These are phyloP conservation scores for Diaporthe batatas DNA, from an alignment of 2,329 filamentous ascomycete species.

Conservation along the genomic window DNA sequence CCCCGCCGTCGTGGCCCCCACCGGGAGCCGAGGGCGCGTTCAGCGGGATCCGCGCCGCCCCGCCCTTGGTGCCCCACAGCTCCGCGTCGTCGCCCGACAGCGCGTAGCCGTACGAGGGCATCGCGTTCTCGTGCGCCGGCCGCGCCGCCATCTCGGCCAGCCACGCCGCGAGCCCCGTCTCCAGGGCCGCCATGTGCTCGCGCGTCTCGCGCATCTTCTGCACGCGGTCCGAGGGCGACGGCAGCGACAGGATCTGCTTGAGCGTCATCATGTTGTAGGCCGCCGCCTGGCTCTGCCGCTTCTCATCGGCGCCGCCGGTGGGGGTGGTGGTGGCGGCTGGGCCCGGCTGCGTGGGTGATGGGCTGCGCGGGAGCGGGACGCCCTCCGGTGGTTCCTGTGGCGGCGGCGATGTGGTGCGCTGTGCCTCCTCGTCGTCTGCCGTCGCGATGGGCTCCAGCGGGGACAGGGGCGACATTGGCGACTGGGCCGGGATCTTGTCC, in stretches of 20 bases:
- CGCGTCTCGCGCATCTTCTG: constrained; percentile 80
- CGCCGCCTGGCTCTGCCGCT: constrained; percentile 5
- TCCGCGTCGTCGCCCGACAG: constrained; percentile 38
- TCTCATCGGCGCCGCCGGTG: background rate
- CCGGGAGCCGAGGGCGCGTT: constrained; percentile 4
- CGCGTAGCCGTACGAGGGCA: constrained; percentile 48
- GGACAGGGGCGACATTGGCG: constrained; percentile 52
- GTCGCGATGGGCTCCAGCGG: constrained; percentile 46
- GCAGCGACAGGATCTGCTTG: constrained; percentile 81
- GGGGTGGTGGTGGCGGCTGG: background rate
- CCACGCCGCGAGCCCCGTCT: constrained; percentile 80
- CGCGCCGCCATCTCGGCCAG: constrained; percentile 59
- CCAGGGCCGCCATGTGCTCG: constrained; percentile 76
- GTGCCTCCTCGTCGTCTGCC: constrained; percentile 51
- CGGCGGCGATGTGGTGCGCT: constrained; percentile 47
- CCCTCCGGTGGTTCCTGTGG: constrained; percentile 13
- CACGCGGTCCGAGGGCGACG: constrained; percentile 76
- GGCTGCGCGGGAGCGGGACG: constrained; percentile 39
- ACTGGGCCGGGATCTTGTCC: constrained; percentile 57
- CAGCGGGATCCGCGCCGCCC: constrained; percentile 20
- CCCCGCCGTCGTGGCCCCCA: background rate
- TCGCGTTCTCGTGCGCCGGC: constrained; percentile 62
- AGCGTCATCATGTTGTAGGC: constrained; percentile 68
- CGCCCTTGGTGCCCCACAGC: constrained; percentile 37
- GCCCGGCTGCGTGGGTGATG: constrained; percentile 13